phyloP scores from a whole-genome alignment of 345 rosid genomes.

The Hirschfeldia incana region DNA sequence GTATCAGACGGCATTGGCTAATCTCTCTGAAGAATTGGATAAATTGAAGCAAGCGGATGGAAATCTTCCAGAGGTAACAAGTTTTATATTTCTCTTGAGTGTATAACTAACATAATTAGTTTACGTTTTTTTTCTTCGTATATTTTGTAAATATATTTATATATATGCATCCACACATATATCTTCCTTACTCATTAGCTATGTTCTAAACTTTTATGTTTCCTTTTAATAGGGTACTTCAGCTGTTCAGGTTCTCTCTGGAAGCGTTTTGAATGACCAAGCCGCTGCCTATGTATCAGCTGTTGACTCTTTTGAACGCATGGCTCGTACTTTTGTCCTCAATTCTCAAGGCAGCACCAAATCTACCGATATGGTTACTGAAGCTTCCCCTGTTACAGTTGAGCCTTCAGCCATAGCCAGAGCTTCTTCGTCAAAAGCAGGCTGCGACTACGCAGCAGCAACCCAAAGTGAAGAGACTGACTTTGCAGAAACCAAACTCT shows the following conservation, averaged over 20 bases:
- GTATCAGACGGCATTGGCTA: slow-evolving; percentile 63
- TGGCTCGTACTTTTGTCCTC: slow-evolving; percentile 50
- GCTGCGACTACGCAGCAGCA: slow-evolving; percentile 39
- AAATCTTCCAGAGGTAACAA: slow-evolving; percentile 79
- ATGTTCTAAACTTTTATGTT: neutral
- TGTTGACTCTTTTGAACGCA: slow-evolving; percentile 68
- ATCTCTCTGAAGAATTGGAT: slow-evolving; percentile 65
- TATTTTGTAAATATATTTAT: neutral
- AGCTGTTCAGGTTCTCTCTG: slow-evolving; percentile 67
- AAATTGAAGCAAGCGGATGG: slow-evolving; percentile 73
- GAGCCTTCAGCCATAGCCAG: slow-evolving; percentile 43
- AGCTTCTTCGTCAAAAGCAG: slow-evolving; percentile 37
- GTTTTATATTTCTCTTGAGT: neutral
- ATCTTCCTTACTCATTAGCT: neutral
- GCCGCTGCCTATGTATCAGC: slow-evolving; percentile 65
- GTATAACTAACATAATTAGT: neutral
- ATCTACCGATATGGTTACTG: slow-evolving; percentile 44
- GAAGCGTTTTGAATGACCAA: slow-evolving; percentile 64
- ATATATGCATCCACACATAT: neutral
- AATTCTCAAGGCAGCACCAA: slow-evolving; percentile 53
- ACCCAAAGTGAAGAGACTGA: slow-evolving; percentile 49
- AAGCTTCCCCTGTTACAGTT: slow-evolving; percentile 44
- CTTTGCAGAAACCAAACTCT: slow-evolving; percentile 42
- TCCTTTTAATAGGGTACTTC: slow-evolving; percentile 52
- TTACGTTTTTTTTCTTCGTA: neutral